Evolutionary conservation across 2,329 filamentous ascomycete species (phyloP).

Genomic region (Ceratocystis papillata): DNA sequence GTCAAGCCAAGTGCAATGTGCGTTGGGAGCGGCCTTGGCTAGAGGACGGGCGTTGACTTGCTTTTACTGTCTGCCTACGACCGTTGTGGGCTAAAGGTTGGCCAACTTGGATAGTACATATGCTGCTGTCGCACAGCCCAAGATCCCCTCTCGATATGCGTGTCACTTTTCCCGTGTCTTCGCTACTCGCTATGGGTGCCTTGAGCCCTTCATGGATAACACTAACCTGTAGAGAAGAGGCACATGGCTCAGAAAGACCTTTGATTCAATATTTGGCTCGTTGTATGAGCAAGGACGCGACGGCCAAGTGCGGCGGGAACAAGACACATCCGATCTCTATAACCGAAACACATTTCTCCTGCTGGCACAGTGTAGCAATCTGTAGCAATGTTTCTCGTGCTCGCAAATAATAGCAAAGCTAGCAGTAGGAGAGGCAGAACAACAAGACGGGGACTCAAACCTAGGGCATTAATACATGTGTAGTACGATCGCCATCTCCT

Average conservation of each 20-base stretch:
- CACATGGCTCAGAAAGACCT: too few species aligned
- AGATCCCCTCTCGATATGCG: background rate
- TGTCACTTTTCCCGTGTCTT: background rate
- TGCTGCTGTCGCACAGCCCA: background rate
- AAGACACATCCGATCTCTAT: background rate
- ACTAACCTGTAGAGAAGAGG: too few species aligned
- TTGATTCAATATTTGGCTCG: slow-evolving; percentile 3
- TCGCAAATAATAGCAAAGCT: background rate
- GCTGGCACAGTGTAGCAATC: background rate
- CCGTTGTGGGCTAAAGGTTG: background rate
- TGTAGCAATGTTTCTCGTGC: background rate
- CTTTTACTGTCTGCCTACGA: background rate
- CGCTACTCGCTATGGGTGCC: background rate
- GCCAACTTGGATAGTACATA: background rate
- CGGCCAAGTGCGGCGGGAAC: background rate
- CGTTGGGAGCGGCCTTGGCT: background rate
- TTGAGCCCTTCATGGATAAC: too few species aligned
- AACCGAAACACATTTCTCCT: background rate
- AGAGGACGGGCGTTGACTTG: background rate
- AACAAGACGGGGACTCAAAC: too few species aligned
- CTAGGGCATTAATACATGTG: background rate
- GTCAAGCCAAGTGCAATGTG: background rate
- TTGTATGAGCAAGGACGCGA: background rate
- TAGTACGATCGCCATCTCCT: background rate
- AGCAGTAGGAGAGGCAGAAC: background rate